Conservation (phyloP, 805 yeast species). For the Wickerhamiella brachini region DNA sequence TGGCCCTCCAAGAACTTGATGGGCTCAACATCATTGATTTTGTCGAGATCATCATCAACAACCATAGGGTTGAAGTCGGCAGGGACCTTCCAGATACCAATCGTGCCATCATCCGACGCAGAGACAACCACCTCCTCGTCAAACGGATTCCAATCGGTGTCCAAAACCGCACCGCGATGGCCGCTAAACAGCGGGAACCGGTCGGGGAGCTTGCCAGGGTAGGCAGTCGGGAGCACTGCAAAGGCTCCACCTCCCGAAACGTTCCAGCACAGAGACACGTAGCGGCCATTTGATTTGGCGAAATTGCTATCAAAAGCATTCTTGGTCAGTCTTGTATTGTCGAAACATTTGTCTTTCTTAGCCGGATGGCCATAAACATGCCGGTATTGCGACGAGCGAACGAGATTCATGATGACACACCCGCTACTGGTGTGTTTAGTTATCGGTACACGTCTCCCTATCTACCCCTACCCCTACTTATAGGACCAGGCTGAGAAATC, state of each 20-base stretch:
- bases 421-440: neutral
- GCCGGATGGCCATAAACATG: slow-evolving; percentile 90
- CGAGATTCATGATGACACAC: slow-evolving; percentile 28
- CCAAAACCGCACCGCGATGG: slow-evolving; percentile 88
- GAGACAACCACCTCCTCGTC: slow-evolving; percentile 61
- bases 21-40: slow-evolving; percentile 59
- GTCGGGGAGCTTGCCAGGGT: slow-evolving; percentile 88
- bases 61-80: slow-evolving; percentile 57
- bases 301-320: slow-evolving; percentile 96
- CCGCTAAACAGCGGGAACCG: slow-evolving; percentile 88
- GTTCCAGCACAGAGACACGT: slow-evolving; percentile 79
- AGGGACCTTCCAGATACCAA: slow-evolving; percentile 82
- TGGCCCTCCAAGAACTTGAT: slow-evolving; percentile 67
- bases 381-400: slow-evolving; percentile 92
- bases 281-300: slow-evolving; percentile 75
- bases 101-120: slow-evolving; percentile 70
- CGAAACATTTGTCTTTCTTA: slow-evolving; percentile 57
- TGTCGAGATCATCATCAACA: slow-evolving; percentile 31
- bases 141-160: slow-evolving; percentile 92
- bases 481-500: no score
- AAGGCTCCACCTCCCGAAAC: slow-evolving; percentile 97
- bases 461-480: neutral
- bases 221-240: slow-evolving; percentile 77
- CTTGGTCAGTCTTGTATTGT: slow-evolving; percentile 42
- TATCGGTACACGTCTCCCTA: neutral